Base-by-base conservation (phyloP, 306 rosid genomes). In the Lagenaria siceraria region DNA sequence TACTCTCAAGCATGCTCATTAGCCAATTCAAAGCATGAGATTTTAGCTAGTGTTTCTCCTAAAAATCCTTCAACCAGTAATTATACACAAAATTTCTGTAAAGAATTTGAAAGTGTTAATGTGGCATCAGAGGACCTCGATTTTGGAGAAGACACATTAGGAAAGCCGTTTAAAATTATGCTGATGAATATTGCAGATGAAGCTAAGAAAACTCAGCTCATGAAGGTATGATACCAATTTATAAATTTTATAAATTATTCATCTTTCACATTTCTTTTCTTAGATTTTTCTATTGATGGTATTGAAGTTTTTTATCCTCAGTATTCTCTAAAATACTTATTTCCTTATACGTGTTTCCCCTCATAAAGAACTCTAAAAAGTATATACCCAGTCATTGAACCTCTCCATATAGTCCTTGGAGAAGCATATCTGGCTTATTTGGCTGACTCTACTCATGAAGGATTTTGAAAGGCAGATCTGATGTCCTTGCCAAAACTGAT, bases 171-270 rank as follows among this genome's bases (percentile, higher is more conserved):
- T 76, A 88, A 87, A 80, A 86, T 93, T 78, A 84, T 93, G 96
- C 85, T 93, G 85, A 93, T 93, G 98, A 87, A 93, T 81, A 93
- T 93, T 79, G 89, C 91, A 61, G 97, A 91, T 75, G 92, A 84
- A 56, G 78, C 82, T 55, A 93, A 93, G 86, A 90, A 78, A 83
- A 78, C 81, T 75, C 89, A 82, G 78, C 92, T 93, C 52, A 72
- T 80, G 78, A 93, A 87, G 97, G 98, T 91, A 81, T 15, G 21
- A 17, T 60, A 29, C 53, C 77, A 66, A 31, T 59, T 69, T 80
- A 36, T 13, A 66, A 29, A 3, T 36, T 56, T 22, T 48, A 25
- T 70, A 42, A 17, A 51, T 19, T 35, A 29, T 43, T 42, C 35
- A 11, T 52, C 77, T 15, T 27, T 13, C 25, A 14, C 29, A 15